Percentiles rank a stretch among this genome's conserved stretches.
Conservation (phyloP, 2,329 filamentous ascomycete species). For the Microsporum audouinii region DNA sequence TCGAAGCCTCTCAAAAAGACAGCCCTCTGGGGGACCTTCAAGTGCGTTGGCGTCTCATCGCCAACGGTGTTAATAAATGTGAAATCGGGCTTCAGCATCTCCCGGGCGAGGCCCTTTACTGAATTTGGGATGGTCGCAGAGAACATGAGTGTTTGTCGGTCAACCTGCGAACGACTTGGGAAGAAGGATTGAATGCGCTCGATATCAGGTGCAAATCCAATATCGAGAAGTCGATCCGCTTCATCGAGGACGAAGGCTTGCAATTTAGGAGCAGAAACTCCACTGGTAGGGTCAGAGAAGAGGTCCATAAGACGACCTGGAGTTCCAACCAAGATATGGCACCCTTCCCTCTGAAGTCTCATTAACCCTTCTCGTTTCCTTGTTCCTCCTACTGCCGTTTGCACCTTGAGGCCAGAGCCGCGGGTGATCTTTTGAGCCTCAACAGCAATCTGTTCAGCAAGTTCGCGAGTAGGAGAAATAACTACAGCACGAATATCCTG, state of each 20-base stretch:
- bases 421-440: constrained; percentile 61
- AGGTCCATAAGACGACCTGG: constrained; percentile 80
- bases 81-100: constrained; percentile 70
- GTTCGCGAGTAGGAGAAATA: constrained; percentile 52
- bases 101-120: constrained; percentile 67
- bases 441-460: constrained; percentile 52
- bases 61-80: constrained; percentile 86
- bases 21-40: constrained; percentile 68
- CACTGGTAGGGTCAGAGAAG: constrained; percentile 52
- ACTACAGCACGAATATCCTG: constrained; percentile 49
- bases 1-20: constrained; percentile 57
- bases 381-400: constrained; percentile 85
- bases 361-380: constrained; percentile 58
- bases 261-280: constrained; percentile 53
- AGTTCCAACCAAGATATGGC: constrained; percentile 81
- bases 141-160: constrained; percentile 86
- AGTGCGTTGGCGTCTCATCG: constrained; percentile 74
- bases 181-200: constrained; percentile 49
- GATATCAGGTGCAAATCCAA: constrained; percentile 57
- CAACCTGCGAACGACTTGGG: constrained; percentile 50
- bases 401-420: constrained; percentile 56
- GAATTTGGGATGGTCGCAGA: constrained; percentile 83
- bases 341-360: constrained; percentile 61
- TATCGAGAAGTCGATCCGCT: constrained; percentile 55
- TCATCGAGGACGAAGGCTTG: constrained; percentile 53